Percentiles rank a stretch among this genome's conserved stretches.
These are phyloP conservation scores for Epicoccum nigrum DNA, from an alignment of 2,329 filamentous ascomycete genomes.

Conservation along the genomic window DNA sequence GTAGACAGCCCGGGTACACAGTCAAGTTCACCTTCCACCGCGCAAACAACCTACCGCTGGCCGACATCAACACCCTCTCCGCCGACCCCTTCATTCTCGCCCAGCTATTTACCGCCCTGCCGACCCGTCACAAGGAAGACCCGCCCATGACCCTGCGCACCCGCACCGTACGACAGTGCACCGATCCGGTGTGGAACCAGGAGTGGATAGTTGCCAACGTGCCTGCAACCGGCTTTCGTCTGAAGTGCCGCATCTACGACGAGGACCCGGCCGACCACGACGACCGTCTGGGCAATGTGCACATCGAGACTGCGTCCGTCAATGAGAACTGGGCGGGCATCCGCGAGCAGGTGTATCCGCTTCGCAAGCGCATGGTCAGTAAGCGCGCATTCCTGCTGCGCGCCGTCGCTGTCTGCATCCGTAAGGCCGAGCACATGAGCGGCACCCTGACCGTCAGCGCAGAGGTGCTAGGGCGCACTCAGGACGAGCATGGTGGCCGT, in stretches of 20 bases:
- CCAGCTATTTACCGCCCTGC: conserved; percentile 73
- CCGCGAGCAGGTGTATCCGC: conserved; percentile 66
- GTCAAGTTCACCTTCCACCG: conserved; percentile 83
- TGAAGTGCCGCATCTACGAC: conserved; percentile 88
- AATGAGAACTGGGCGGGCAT: conserved; percentile 72
- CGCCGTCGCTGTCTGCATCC: conserved; percentile 68
- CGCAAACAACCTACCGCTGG: conserved; percentile 80
- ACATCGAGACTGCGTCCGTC: conserved; percentile 67
- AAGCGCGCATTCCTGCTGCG: conserved; percentile 84
- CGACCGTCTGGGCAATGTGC: conserved; percentile 86
- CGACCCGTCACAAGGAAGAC: conserved; percentile 83
- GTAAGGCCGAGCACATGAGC: conserved; percentile 67
- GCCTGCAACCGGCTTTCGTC: conserved; percentile 76
- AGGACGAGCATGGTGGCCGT: conserved; percentile 67
- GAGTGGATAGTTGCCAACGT: conserved; percentile 90
- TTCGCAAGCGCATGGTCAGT: conserved; percentile 85
- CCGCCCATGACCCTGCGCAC: conserved; percentile 76
- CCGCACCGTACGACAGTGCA: conserved; percentile 72
- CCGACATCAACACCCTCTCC: conserved; percentile 76
- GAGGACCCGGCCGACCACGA: conserved; percentile 87
- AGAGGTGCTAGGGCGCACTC: conserved; percentile 76
- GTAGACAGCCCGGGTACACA: conserved; percentile 76
- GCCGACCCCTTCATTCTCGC: conserved; percentile 85
- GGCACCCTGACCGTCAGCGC: conserved; percentile 76
- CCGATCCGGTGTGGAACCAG: conserved; percentile 80